These are phyloP conservation scores for Ophiostoma sp. DNA, from an alignment of 2,329 filamentous ascomycete genomes.

Conservation along the genomic window DNA sequence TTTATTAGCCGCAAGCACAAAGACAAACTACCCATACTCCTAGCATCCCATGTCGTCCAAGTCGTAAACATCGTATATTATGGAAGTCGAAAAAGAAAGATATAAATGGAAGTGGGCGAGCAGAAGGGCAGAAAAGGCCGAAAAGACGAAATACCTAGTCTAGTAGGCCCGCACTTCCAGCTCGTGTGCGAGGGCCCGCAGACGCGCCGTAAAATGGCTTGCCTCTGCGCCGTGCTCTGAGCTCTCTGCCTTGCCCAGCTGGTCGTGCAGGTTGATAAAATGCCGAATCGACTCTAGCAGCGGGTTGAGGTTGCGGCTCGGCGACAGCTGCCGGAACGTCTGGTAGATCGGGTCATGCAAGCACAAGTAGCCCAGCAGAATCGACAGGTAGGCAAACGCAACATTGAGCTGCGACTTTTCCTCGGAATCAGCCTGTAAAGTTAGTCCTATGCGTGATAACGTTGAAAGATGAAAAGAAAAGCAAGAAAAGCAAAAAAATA, in stretches of 20 bases:
- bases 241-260: constrained; percentile 40
- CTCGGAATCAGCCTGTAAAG: constrained; percentile 56
- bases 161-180: constrained; percentile 30
- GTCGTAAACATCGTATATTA: neutral
- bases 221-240: constrained; percentile 33
- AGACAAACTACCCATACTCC: neutral
- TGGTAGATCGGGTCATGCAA: constrained; percentile 46
- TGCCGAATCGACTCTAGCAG: constrained; percentile 50
- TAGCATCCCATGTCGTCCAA: neutral
- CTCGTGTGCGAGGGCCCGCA: constrained; percentile 39
- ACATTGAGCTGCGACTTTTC: constrained; percentile 76
- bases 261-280: constrained; percentile 49
- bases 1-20: neutral
- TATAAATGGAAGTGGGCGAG: neutral
- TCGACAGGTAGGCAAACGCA: constrained; percentile 76
- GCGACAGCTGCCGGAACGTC: constrained; percentile 40
- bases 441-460: too few species aligned
- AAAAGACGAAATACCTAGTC: neutral
- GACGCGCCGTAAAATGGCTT: constrained; percentile 35
- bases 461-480: too few species aligned
- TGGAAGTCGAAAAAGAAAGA: neutral
- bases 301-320: constrained; percentile 41
- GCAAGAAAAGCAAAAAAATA: too few species aligned
- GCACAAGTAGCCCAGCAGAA: constrained; percentile 76
- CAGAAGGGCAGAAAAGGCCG: neutral